A percentile compares a stretch with the other conserved stretches of the same genome.
These are phyloP conservation scores for Curvularia sp. DNA, from an alignment of 2,329 filamentous ascomycete genomes.

Conservation along the genomic window DNA sequence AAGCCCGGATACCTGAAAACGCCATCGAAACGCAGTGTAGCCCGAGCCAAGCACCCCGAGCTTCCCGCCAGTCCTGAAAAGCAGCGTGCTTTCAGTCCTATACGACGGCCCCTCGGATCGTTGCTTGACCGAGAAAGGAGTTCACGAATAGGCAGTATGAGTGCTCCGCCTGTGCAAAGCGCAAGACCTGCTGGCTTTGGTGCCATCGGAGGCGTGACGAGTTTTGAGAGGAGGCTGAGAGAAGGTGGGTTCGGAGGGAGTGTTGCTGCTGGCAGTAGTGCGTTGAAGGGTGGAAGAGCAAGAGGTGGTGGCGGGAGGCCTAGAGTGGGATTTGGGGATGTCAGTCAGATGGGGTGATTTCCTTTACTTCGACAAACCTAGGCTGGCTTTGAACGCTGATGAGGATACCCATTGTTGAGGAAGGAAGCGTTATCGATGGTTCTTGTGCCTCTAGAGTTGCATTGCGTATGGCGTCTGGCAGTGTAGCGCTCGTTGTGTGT, in stretches of 20 bases:
- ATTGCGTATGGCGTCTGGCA: not conserved
- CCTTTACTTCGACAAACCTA: not conserved
- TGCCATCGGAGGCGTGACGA: slow-evolving; percentile 33
- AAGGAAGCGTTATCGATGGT: not conserved
- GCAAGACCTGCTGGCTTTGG: slow-evolving; percentile 5
- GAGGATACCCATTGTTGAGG: not conserved
- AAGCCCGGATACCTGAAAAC: slow-evolving; percentile 56
- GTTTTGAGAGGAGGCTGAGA: slow-evolving; percentile 44
- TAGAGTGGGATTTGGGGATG: slow-evolving; percentile 12
- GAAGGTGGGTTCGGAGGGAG: slow-evolving; percentile 39
- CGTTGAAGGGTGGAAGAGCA: not conserved
- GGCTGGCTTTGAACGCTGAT: not conserved
- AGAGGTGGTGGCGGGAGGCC: not conserved
- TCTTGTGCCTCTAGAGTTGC: not conserved
- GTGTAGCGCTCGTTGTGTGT: not conserved
- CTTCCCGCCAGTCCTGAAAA: slow-evolving; percentile 39
- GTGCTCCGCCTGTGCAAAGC: slow-evolving; percentile 39
- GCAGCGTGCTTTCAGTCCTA: slow-evolving; percentile 12
- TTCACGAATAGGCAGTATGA: slow-evolving; percentile 32
- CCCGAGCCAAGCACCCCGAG: slow-evolving; percentile 43
- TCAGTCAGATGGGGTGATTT: slow-evolving; percentile 14
- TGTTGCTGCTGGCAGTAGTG: slow-evolving; percentile 14
- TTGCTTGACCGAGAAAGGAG: slow-evolving; percentile 6
- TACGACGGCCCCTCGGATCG: slow-evolving; percentile 5
- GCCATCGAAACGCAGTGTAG: slow-evolving; percentile 53